phyloP scores from a whole-genome alignment of 192 early-diverging fungal genomes.

The Oehlia diaphana region DNA sequence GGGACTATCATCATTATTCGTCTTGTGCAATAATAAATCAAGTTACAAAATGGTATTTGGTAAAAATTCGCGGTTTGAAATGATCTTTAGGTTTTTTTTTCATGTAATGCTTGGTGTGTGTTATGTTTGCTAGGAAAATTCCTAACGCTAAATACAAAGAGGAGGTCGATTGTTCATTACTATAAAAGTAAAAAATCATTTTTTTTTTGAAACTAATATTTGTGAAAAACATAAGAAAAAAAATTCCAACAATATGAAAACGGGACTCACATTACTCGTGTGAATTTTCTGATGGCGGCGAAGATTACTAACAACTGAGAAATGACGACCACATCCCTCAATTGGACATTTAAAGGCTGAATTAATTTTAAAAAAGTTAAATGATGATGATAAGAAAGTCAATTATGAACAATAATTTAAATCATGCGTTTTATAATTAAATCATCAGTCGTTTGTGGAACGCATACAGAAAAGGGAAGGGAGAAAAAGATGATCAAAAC shows the following conservation, averaged over 20 bases:
- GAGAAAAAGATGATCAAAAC: no score
- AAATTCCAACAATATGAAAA: not conserved
- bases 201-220: not conserved
- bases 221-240: not conserved
- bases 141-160: not conserved
- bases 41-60: not conserved
- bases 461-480: no score
- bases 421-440: no score
- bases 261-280: constrained; percentile 6
- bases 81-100: not conserved
- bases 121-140: not conserved
- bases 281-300: constrained; percentile 64
- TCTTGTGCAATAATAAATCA: not conserved
- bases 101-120: not conserved
- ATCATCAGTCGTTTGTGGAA: no score
- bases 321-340: constrained; percentile 62
- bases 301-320: constrained; percentile 71
- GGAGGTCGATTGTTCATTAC: not conserved
- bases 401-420: no score
- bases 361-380: not conserved
- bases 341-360: constrained; percentile 49
- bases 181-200: not conserved
- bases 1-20: not conserved
- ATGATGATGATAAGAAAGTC: no score
- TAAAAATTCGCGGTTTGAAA: not conserved